A percentile compares a stretch with the other conserved stretches of the same genome.
These are phyloP conservation scores for Colletotrichum sp. DNA, from an alignment of 2,329 filamentous ascomycete species.

Conservation along the genomic window DNA sequence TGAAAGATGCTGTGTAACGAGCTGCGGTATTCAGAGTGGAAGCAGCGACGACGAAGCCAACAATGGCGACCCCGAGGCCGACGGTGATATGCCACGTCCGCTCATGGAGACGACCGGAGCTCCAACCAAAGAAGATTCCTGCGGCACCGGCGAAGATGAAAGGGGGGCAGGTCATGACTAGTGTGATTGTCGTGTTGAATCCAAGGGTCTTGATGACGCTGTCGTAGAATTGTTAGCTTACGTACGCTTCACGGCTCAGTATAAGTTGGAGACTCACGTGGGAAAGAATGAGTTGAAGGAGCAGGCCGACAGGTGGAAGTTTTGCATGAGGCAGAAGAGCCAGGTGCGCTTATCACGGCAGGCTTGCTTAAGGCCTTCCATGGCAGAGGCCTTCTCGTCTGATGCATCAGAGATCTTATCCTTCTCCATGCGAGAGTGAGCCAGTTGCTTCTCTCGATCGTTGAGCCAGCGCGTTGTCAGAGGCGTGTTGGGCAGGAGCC, in stretches of 20 bases:
- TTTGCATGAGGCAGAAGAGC: slow-evolving; percentile 60
- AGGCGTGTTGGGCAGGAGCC: slow-evolving; percentile 48
- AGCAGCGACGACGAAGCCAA: slow-evolving; percentile 46
- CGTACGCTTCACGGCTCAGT: not conserved
- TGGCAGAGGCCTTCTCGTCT: slow-evolving; percentile 40
- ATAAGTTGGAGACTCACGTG: slow-evolving; percentile 29
- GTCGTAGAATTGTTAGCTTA: not conserved
- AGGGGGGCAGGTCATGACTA: slow-evolving; percentile 57
- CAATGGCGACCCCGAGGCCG: slow-evolving; percentile 43
- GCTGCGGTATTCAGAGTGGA: slow-evolving; percentile 41
- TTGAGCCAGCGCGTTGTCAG: slow-evolving; percentile 49
- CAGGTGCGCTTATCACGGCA: slow-evolving; percentile 55
- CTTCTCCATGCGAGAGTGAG: slow-evolving; percentile 50
- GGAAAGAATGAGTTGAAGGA: slow-evolving; percentile 52
- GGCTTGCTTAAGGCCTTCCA: slow-evolving; percentile 54
- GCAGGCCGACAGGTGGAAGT: slow-evolving; percentile 57
- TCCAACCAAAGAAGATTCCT: slow-evolving; percentile 53
- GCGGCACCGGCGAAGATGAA: slow-evolving; percentile 54
- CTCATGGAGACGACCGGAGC: slow-evolving; percentile 52
- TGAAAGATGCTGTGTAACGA: slow-evolving; percentile 46
- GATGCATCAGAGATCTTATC: slow-evolving; percentile 55
- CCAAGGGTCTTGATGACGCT: slow-evolving; percentile 53
- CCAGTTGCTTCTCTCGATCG: slow-evolving; percentile 50
- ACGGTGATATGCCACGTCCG: slow-evolving; percentile 55
- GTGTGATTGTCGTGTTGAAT: slow-evolving; percentile 53